Base-by-base conservation (phyloP, 2,329 filamentous ascomycete genomes). In the Metarhizium humberi region DNA sequence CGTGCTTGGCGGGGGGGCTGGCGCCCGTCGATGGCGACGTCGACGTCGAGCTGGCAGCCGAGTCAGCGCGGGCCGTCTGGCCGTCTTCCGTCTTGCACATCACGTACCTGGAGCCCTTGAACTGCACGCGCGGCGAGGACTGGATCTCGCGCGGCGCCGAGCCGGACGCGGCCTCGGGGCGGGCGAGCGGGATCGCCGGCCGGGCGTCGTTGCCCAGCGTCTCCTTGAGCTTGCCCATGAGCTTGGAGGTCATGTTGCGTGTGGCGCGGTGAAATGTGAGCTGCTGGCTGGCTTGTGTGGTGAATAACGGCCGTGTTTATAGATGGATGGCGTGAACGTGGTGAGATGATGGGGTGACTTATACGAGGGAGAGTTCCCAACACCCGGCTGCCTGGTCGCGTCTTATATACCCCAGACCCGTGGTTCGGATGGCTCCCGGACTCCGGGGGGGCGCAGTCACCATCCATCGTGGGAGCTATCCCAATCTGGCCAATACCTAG, bases 191-290 rank as follows among this genome's bases (percentile, higher is more conserved):
- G 36, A 57, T 53, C 34, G 48, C 48, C 6, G 51, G 51, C 6
- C 55, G 48, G 5, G 36, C 40, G 18, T 56, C 51, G 52, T 46
- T 25, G 48, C 49, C 36, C n/a, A 57, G 30, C 10, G 55, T 42
- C 16, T 52, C 51, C 49, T 52, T 54, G 29, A 57, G 51, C 52
- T 48, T 54, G 30, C 51, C 55, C 48, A 56, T 51, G 16, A 56
- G 25, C 18, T 51, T 32, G 38, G 45, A 16, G 10, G 50, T 45
- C 54, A 56, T 56, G 2, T 10, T 7, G 32, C 6, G 32, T 8
- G 32, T 11, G 32, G 6, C 32, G 10, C 32, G 32, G 32, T 34
- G 32, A 34, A 34, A 11, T 8, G 6, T 3, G 32, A 34, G 32
- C 32, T 34, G 32, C 32, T 7, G 6, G 32, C 10, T 34, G 32